These are phyloP conservation scores for Naematelia encephala DNA, from an alignment of 768 basidiomycete genomes.

Conservation along the genomic window DNA sequence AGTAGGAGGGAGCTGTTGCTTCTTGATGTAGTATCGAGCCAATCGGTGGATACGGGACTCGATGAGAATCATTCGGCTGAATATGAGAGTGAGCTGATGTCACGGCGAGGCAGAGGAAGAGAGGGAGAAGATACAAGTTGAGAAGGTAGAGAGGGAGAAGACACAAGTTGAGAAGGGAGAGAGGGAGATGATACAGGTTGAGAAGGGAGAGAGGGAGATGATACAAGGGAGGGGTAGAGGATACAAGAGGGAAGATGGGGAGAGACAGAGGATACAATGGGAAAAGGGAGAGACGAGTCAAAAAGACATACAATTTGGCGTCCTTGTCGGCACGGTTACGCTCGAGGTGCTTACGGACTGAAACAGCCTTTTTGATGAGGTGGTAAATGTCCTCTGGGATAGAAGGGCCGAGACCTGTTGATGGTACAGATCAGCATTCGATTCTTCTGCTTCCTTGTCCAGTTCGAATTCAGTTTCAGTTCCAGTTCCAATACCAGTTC, in stretches of 20 bases:
- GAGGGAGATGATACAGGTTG: constrained; percentile 81
- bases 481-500: too few relatives aligned
- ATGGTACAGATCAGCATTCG: too few relatives aligned
- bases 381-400: constrained; percentile 99
- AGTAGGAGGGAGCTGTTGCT: constrained; percentile 93
- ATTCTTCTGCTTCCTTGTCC: too few relatives aligned
- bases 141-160: constrained; percentile 63
- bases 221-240: constrained; percentile 94
- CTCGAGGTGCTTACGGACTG: constrained; percentile 98
- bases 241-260: constrained; percentile 89
- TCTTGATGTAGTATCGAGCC: constrained; percentile 97
- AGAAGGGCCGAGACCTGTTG: constrained; percentile 88
- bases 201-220: constrained; percentile 84
- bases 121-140: constrained; percentile 81
- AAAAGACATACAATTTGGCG: constrained; percentile 49
- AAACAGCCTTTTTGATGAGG: constrained; percentile 99
- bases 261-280: constrained; percentile 64
- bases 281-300: neutral
- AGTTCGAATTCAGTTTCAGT: too few relatives aligned
- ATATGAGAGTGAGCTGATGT: constrained; percentile 40
- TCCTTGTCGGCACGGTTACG: constrained; percentile 97
- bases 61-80: constrained; percentile 92
- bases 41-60: constrained; percentile 98
- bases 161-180: constrained; percentile 85
- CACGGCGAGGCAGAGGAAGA: constrained; percentile 84